Conservation (phyloP, 192 early-diverging fungal genomes). For the Linnemannia elongata region DNA sequence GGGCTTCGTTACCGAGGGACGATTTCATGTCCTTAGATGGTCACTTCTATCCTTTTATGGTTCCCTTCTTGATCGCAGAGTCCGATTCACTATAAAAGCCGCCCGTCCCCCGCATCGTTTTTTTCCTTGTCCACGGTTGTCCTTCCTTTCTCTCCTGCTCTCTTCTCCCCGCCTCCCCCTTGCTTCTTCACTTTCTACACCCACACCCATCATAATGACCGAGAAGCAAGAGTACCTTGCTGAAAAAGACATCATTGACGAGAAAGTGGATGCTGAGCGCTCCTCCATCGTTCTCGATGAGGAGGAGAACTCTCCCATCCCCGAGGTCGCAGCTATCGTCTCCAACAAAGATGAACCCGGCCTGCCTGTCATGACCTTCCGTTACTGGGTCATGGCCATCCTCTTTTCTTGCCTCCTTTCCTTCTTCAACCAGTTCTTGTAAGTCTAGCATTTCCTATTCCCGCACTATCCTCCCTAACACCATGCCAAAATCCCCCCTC, state of each 20-base stretch:
- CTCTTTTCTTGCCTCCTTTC: background rate
- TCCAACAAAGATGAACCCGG: slow-evolving; percentile 43
- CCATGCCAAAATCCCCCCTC: background rate
- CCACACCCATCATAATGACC: background rate
- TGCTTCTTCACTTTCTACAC: background rate
- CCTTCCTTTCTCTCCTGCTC: background rate
- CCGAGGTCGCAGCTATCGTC: slow-evolving; percentile 26
- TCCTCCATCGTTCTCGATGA: slow-evolving; percentile 5
- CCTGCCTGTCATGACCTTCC: slow-evolving; percentile 59
- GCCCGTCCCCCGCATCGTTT: background rate
- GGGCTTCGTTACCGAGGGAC: no score
- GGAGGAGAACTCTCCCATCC: slow-evolving; percentile 32
- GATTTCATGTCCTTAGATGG: no score
- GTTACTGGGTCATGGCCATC: slow-evolving; percentile 55
- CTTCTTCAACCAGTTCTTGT: slow-evolving; percentile 7
- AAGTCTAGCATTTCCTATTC: no score
- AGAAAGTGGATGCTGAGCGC: slow-evolving; percentile 5
- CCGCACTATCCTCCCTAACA: background rate
- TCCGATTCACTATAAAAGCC: slow-evolving; percentile 8
- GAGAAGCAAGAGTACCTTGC: slow-evolving; percentile 9
- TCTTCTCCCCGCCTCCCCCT: background rate
- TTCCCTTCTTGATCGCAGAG: no score
- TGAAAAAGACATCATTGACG: slow-evolving; percentile 3
- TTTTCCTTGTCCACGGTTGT: slow-evolving; percentile 8
- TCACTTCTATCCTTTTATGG: no score